A percentile compares a stretch with the other conserved stretches of the same genome.
Evolutionary conservation across 1,139 yeast genomes (phyloP).

Genomic region (Taphrina betulina): DNA sequence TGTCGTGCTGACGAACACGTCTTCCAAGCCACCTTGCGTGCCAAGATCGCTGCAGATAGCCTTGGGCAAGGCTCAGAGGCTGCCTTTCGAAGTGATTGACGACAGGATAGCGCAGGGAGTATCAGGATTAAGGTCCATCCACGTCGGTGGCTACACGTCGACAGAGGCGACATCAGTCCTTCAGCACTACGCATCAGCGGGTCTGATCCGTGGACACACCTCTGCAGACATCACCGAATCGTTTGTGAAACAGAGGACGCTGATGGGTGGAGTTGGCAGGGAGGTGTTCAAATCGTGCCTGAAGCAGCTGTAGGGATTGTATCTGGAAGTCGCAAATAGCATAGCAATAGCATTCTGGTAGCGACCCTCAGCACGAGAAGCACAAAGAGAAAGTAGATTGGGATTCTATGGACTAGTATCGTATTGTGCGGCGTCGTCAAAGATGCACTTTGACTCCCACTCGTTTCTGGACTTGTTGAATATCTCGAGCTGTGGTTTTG

Average conservation of each 20-base stretch:
- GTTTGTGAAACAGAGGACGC: constrained; percentile 4
- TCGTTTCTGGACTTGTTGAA: too few relatives aligned
- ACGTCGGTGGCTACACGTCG: neutral
- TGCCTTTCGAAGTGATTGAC: constrained; percentile 16
- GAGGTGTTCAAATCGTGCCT: constrained; percentile 15
- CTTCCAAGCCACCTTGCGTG: constrained; percentile 17
- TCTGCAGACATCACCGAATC: constrained; percentile 12
- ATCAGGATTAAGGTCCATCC: neutral
- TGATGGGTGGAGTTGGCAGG: constrained; percentile 14
- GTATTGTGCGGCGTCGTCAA: too few relatives aligned
- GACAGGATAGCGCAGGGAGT: constrained; percentile 5
- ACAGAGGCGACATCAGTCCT: constrained; percentile 19
- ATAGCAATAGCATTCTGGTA: too few relatives aligned
- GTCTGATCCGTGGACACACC: constrained; percentile 2
- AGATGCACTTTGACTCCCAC: too few relatives aligned
- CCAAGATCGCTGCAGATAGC: constrained; percentile 23
- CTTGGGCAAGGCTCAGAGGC: neutral
- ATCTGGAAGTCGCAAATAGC: too few relatives aligned
- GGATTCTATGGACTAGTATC: too few relatives aligned
- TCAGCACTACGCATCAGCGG: constrained; percentile 18
- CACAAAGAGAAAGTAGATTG: too few relatives aligned
- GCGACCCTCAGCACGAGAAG: too few relatives aligned
- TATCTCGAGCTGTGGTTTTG: too few relatives aligned
- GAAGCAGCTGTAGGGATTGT: constrained; percentile 6
- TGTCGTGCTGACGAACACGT: constrained; percentile 31